Conservation (phyloP, 129 eudicot species). For the Saposhnikovia divaricata region DNA sequence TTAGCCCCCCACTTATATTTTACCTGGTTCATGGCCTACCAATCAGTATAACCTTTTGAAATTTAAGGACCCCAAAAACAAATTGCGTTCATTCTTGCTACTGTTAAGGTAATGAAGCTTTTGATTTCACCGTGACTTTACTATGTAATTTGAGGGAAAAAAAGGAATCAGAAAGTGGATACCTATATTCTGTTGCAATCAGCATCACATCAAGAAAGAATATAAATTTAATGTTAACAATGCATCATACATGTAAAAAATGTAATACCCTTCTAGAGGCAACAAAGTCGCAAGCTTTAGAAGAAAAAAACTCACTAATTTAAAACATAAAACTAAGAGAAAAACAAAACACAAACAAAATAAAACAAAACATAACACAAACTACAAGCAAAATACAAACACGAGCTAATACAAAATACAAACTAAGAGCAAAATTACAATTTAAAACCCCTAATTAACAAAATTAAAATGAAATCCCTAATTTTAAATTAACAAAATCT, state of each 20-base stretch:
- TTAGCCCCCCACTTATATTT: constrained; percentile 17
- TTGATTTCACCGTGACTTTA: neutral
- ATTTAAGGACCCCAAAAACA: constrained; percentile 14
- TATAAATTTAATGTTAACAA: neutral
- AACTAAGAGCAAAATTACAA: no score
- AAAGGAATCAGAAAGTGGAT: neutral
- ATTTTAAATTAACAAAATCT: no score
- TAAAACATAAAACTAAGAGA: neutral
- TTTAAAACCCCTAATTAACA: no score
- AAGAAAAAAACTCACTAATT: neutral
- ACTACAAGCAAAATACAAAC: no score
- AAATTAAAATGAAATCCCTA: no score
- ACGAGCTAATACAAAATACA: no score
- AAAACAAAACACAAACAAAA: neutral
- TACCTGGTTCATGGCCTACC: constrained; percentile 12
- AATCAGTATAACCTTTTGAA: constrained; percentile 16
- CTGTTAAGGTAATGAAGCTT: constrained; percentile 5
- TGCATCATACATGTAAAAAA: neutral
- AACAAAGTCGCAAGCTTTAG: neutral
- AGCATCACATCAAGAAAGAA: neutral
- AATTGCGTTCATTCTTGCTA: constrained; percentile 8
- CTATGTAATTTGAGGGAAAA: neutral
- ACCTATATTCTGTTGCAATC: neutral
- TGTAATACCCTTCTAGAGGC: neutral
- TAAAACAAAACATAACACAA: neutral